Evolutionary conservation across 176 grass and related monocot genomes (phyloP).

Genomic region (Aegilops umbellulata): DNA sequence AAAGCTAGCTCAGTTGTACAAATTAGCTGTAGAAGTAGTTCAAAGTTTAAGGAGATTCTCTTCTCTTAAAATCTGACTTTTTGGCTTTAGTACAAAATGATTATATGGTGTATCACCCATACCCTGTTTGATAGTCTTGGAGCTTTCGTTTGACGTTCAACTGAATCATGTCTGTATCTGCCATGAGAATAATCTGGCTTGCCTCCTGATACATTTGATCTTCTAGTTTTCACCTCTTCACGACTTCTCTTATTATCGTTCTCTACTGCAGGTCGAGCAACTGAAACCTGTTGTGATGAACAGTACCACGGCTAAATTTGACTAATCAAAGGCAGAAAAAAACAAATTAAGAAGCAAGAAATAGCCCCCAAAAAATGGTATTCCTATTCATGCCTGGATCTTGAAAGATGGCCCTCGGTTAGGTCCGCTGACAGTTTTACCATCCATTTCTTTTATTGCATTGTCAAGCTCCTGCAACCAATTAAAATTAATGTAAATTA

Average conservation of each 20-base stretch:
- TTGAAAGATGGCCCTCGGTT: slow-evolving; percentile 57
- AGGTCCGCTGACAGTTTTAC: slow-evolving; percentile 62
- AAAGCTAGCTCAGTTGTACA: slow-evolving; percentile 18
- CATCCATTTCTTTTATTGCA: slow-evolving; percentile 84
- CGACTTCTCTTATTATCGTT: slow-evolving; percentile 55
- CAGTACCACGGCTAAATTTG: slow-evolving; percentile 9
- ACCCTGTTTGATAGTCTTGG: slow-evolving; percentile 53
- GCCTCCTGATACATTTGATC: slow-evolving; percentile 36
- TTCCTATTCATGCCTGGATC: slow-evolving; percentile 60
- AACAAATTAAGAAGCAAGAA: slow-evolving; percentile 4
- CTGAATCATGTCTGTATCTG: slow-evolving; percentile 34
- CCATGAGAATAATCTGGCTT: slow-evolving; percentile 43
- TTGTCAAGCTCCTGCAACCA: slow-evolving; percentile 52
- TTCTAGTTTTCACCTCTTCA: slow-evolving; percentile 54
- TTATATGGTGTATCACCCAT: slow-evolving; percentile 9
- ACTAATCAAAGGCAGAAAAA: background rate
- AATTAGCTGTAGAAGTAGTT: background rate
- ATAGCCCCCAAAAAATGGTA: background rate
- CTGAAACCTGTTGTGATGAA: slow-evolving; percentile 65
- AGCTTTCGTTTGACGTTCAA: slow-evolving; percentile 52
- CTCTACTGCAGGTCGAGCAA: slow-evolving; percentile 65
- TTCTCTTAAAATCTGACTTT: background rate
- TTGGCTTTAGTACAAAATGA: background rate
- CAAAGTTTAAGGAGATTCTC: background rate
- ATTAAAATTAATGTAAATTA: slow-evolving; percentile 20